Evolutionary conservation across 805 yeast genomes (phyloP).

Genomic region (Metschnikowia corniflorae): DNA sequence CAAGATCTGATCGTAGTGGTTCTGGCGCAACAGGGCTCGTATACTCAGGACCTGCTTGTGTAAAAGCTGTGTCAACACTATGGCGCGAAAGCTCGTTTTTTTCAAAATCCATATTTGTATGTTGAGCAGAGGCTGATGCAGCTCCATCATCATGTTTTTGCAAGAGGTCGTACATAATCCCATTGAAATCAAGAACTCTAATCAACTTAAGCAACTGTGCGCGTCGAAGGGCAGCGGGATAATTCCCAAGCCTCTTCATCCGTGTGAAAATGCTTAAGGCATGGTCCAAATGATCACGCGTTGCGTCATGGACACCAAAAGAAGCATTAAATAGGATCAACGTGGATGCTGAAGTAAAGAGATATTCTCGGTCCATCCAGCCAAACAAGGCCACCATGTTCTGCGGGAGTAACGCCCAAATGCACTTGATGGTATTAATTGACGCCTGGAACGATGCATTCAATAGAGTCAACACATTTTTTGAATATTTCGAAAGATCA

Average conservation of each 20-base stretch:
- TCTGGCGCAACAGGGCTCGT: conserved; percentile 15
- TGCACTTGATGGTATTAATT: conserved; percentile 65
- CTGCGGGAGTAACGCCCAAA: conserved; percentile 72
- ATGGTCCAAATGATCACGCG: conserved; percentile 67
- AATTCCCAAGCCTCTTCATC: conserved; percentile 75
- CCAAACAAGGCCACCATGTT: conserved; percentile 85
- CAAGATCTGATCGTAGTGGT: conserved; percentile 22
- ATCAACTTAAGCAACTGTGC: conserved; percentile 67
- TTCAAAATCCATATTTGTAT: conserved; percentile 12
- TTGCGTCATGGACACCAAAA: conserved; percentile 77
- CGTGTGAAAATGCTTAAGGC: conserved; percentile 65
- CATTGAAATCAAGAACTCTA: conserved; percentile 64
- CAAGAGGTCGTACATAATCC: conserved; percentile 55
- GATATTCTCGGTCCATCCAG: conserved; percentile 81
- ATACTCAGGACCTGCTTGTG: conserved; percentile 14
- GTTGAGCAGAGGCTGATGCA: conserved; percentile 1
- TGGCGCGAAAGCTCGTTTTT: conserved; percentile 3
- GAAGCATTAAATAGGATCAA: conserved; percentile 71
- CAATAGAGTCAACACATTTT: conserved; percentile 60
- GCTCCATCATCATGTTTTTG: conserved; percentile 53
- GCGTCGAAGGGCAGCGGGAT: conserved; percentile 73
- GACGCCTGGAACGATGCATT: conserved; percentile 81
- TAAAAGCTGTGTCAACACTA: conserved; percentile 5
- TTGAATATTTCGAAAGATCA: conserved; percentile 65
- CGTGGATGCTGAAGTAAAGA: conserved; percentile 74